These are phyloP conservation scores for Tolypocladium album DNA, from an alignment of 2,329 filamentous ascomycete genomes.

Conservation along the genomic window DNA sequence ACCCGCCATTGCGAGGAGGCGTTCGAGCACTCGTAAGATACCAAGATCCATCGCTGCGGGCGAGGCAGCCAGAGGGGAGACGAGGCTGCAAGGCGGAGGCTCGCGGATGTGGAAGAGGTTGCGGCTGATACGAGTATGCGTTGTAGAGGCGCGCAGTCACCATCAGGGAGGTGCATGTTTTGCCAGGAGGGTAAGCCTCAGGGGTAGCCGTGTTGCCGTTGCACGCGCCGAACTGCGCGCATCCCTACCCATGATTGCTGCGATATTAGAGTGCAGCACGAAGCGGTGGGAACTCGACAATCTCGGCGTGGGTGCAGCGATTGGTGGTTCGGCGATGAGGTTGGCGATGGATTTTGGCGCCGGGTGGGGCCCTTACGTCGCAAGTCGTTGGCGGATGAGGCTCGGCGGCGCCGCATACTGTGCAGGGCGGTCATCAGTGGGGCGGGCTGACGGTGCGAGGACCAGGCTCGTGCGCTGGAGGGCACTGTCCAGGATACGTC, in stretches of 20 bases:
- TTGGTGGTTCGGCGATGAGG: background rate
- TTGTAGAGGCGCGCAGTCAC: background rate
- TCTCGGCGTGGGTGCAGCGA: background rate
- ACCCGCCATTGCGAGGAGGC: background rate
- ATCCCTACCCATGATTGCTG: background rate
- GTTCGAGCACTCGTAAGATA: too few relatives aligned
- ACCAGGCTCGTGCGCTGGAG: background rate
- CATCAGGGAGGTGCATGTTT: background rate
- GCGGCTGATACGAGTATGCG: background rate
- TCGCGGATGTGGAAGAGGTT: background rate
- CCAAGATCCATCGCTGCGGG: background rate
- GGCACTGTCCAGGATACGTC: slow-evolving; percentile 4
- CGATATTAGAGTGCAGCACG: background rate
- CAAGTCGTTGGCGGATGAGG: background rate
- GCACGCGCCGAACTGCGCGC: background rate
- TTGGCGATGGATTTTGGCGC: background rate
- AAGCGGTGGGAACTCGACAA: background rate
- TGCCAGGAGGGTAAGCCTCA: background rate
- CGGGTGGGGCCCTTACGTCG: background rate
- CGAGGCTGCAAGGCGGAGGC: slow-evolving; percentile 2
- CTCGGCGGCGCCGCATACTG: background rate
- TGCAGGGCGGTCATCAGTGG: slow-evolving; percentile 3
- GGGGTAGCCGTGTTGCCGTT: background rate
- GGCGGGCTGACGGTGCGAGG: background rate
- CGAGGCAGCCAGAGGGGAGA: background rate